phyloP scores from a whole-genome alignment of 768 basidiomycete genomes.

The Ramaria sp. region DNA sequence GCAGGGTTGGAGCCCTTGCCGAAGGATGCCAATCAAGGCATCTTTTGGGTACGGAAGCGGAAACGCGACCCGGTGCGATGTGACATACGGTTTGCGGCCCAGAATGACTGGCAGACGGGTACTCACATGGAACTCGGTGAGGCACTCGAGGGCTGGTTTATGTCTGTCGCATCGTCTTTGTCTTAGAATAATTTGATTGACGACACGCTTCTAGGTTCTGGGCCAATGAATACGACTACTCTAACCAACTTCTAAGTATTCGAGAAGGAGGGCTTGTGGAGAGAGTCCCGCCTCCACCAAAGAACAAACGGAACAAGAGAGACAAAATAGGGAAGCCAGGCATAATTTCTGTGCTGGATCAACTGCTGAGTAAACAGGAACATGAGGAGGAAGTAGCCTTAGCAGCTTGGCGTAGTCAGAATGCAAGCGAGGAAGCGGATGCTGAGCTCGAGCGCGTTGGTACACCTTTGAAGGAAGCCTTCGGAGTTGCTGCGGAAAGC shows the following conservation, averaged over 20 bases:
- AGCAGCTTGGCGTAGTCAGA: neutral
- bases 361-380: neutral
- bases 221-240: conserved; percentile 28
- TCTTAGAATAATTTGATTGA: neutral
- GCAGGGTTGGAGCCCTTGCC: conserved; percentile 16
- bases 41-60: conserved; percentile 25
- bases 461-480: too few relatives aligned
- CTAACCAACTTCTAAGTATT: conserved; percentile 24
- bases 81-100: conserved; percentile 18
- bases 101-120: conserved; percentile 11
- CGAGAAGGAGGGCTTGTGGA: conserved; percentile 29
- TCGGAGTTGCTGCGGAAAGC: neutral
- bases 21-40: conserved; percentile 7
- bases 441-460: too few relatives aligned
- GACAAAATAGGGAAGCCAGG: neutral
- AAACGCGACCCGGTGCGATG: conserved; percentile 15
- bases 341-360: neutral
- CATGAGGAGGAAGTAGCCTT: neutral
- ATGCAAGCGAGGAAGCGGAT: neutral
- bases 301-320: neutral
- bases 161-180: conserved; percentile 21
- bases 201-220: conserved; percentile 30
- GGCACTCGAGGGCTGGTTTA: conserved; percentile 31
- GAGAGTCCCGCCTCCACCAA: neutral
- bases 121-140: conserved; percentile 13